These are phyloP conservation scores for Triangularia setosa DNA, from an alignment of 2,329 filamentous ascomycete species.

Conservation along the genomic window DNA sequence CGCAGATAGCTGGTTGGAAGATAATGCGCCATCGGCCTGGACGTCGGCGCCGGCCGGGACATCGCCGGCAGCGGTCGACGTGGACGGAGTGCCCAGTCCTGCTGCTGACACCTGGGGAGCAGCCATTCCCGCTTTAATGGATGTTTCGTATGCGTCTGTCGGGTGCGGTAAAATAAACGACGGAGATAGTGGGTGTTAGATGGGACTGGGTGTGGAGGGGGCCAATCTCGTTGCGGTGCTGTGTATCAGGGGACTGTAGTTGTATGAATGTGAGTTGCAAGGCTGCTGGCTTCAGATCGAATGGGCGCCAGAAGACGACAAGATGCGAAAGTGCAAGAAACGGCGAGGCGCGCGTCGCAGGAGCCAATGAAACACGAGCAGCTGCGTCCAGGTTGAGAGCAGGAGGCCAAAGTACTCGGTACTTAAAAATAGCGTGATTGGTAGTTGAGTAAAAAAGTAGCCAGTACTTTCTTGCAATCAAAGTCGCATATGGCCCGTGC, in stretches of 20 bases:
- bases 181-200: neutral
- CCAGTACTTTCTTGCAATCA: neutral
- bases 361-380: slow-evolving; percentile 13
- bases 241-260: neutral
- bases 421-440: neutral
- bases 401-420: neutral
- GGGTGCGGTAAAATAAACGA: neutral
- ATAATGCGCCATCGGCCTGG: slow-evolving; percentile 16
- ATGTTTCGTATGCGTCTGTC: slow-evolving; percentile 1
- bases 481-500: neutral
- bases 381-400: neutral
- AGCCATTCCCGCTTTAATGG: slow-evolving; percentile 36
- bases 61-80: slow-evolving; percentile 20
- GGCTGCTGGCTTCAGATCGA: neutral
- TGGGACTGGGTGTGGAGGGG: neutral
- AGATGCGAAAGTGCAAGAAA: slow-evolving; percentile 16
- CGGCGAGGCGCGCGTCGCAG: slow-evolving; percentile 18
- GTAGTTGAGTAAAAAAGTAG: neutral
- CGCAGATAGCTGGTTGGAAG: slow-evolving; percentile 8
- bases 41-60: neutral
- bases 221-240: neutral
- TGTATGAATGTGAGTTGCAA: neutral
- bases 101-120: slow-evolving; percentile 37
- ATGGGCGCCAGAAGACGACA: neutral
- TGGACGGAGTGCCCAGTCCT: slow-evolving; percentile 9